These are phyloP conservation scores for Pelagophyceae sp. DNA, from an alignment of 352 stramenopile species.

Conservation along the genomic window DNA sequence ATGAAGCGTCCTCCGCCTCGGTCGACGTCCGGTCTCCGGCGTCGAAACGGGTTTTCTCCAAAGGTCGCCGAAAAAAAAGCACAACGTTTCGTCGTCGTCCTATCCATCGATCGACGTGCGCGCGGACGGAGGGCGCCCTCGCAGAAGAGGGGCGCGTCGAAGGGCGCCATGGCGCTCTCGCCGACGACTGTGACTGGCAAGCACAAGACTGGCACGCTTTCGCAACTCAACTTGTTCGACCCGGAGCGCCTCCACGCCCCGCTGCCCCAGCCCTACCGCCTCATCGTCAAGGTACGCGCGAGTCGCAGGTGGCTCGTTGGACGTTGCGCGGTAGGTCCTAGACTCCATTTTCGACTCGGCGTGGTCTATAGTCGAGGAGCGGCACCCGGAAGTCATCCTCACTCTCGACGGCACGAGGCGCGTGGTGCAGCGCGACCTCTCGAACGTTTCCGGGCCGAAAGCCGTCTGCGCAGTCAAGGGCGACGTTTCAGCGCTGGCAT, in stretches of 20 bases:
- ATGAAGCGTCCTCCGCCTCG: no score
- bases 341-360: background rate
- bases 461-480: background rate
- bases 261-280: slow-evolving; percentile 3
- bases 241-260: background rate
- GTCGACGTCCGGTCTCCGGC: no score
- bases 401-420: background rate
- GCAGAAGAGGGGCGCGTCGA: no score
- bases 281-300: background rate
- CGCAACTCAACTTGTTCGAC: background rate
- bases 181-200: no score
- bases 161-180: no score
- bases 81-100: no score
- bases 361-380: background rate
- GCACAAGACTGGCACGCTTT: background rate
- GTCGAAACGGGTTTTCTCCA: no score
- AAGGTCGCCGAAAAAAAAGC: no score
- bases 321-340: background rate
- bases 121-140: no score
- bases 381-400: slow-evolving; percentile 5
- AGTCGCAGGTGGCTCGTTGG: background rate
- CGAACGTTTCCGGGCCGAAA: background rate
- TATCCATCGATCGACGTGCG: no score
- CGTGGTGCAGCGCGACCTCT: background rate
- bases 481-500: background rate